phyloP scores from a whole-genome alignment of 768 basidiomycete species.

The Cyclocybe aegerita region DNA sequence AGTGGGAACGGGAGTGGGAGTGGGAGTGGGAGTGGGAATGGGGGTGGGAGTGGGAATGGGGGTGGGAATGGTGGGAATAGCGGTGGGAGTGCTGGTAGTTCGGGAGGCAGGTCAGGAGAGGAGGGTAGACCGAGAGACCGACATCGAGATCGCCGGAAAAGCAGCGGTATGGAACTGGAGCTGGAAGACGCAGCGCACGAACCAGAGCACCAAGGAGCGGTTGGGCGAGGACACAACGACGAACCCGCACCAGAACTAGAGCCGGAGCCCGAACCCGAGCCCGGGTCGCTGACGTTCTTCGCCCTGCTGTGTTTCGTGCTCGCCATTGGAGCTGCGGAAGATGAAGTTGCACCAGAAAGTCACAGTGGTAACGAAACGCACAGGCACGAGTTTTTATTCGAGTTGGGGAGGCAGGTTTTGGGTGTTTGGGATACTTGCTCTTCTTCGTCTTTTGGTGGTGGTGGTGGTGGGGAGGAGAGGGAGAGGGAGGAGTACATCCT shows the following conservation, averaged over 20 bases:
- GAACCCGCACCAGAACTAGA: too few relatives aligned
- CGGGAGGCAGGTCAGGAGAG: neutral
- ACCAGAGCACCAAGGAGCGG: too few relatives aligned
- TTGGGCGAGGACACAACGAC: too few relatives aligned
- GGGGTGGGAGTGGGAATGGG: too few relatives aligned
- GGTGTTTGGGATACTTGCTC: slow-evolving; percentile 26
- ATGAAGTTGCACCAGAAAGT: neutral
- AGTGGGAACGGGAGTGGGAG: too few relatives aligned
- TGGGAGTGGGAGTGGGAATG: too few relatives aligned
- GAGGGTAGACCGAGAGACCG: neutral
- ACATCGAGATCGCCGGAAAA: neutral
- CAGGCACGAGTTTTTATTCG: slow-evolving; percentile 29
- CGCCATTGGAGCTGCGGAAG: slow-evolving; percentile 61
- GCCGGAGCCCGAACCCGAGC: too few relatives aligned
- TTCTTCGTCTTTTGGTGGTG: too few relatives aligned
- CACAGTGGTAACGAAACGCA: neutral
- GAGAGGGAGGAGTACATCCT: slow-evolving; percentile 52
- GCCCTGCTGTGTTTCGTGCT: slow-evolving; percentile 57
- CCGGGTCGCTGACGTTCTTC: slow-evolving; percentile 46
- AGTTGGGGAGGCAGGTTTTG: slow-evolving; percentile 36
- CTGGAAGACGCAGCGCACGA: too few relatives aligned
- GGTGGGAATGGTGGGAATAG: too few relatives aligned
- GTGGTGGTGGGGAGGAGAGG: slow-evolving; percentile 20
- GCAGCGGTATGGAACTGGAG: neutral
- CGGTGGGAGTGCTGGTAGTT: slow-evolving; percentile 1